Evolutionary conservation across 805 yeast species (phyloP), one percentile per base, ranked within the genome.

Genomic region (Millerozyma miso): DNA sequence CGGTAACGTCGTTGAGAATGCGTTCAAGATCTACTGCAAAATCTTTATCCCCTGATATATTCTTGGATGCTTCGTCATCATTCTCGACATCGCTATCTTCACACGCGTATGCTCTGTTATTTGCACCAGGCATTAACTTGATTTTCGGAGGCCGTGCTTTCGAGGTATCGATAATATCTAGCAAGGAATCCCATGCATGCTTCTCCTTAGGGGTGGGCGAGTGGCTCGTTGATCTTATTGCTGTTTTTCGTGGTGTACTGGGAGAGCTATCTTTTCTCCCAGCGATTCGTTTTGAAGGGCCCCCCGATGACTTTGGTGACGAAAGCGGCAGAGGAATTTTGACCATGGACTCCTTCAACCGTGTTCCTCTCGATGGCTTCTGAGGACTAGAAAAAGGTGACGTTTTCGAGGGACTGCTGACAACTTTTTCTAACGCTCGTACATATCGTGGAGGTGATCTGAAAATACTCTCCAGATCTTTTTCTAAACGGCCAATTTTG

Each of bases 181-280:
- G 54, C 32, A 56, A 41, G 18, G 38, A 36, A 31, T 42, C 42
- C 59, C 59, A 56, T 13, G 47, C 49, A 26, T 38, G 34, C 31
- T 37, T 43, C 37, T 42, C 48, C 6, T 34, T 20, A n/a, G 45
- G 40, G 4, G 37, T 31, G 1, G 29, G 29, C 10, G 29, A 7
- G 29, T 6, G 6, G 10, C 29, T 23, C 29, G 29, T 23, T 7
- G 10, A 6, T 23, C 10, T 23, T 6, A 6, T 23, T 23, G 6
- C 29, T 23, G 33, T 12, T 31, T 39, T 32, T 29, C 17, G 35
- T 16, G 29, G 18, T 15, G 16, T 37, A 19, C 19, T 26, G 10
- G 41, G 36, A 10, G 36, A 12, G 13, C 15, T 26, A 16, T 16
- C 16, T 4, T 18, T 10, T n/a, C 29, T 35, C 2, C 15, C 20